Evolutionary conservation across 352 stramenopile species (phyloP), one percentile per base, ranked within the genome.

Genomic region (Phytophthora citrophthora): DNA sequence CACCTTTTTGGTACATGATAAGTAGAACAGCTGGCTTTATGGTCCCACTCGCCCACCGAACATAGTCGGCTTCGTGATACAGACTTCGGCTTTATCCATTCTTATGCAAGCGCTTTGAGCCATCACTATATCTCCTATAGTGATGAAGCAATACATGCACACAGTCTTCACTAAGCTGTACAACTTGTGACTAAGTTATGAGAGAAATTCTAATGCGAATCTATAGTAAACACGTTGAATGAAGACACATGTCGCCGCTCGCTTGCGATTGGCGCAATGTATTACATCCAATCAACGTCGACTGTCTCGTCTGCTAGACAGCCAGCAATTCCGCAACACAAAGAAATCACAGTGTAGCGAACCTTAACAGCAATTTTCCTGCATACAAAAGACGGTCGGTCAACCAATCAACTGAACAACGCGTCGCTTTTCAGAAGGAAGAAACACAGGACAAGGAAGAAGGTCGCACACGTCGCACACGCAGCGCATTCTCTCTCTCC

Each of bases 381-480:
- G 38, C 29, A 70, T 68, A 68, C 61, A 72, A 62, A 20, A 53
- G 13, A 38, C 45, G 62, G 36, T 64, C 74, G 54, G 68, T 70
- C 76, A 66, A 71, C 63, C 73, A 83, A 67, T 75, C 64, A 76
- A 78, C 50, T 52, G 49, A 48, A 48, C 49, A 41, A 41, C 36
- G 55, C 39, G 54, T 43, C 38, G 29, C 29, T 34, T 56, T 20
- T 61, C 62, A 61, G 41, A 76, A 75, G 54, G 56, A 62, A 76
- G 56, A 61, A 34, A 55, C 18, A 45, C 43, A 66, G 66, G 48
- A 54, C 64, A 55, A 51, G 61, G 18, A 62, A 26, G 23, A 62
- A 26, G 31, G 72, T 54, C 13, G 45, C 45, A 56, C 48, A 58
- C 57, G 54, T 55, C 23, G 43, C 51, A 64, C 38, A 47, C 54